Percentiles rank a stretch among this genome's conserved stretches.
These are phyloP conservation scores for Verbena officinalis DNA, from an alignment of 257 asterid species.

Conservation along the genomic window DNA sequence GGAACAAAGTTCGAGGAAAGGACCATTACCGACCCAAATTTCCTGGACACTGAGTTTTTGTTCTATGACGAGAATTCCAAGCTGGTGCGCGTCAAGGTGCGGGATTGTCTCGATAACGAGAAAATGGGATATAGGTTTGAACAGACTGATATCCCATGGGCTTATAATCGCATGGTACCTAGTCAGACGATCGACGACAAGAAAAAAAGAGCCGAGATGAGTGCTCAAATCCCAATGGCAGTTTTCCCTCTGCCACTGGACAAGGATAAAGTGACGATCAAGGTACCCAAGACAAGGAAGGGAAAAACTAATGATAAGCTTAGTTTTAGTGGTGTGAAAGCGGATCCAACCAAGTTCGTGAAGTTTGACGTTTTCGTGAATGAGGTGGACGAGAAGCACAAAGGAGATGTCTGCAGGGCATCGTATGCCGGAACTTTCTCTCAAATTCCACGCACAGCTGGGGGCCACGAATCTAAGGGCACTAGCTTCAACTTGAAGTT, in stretches of 20 bases:
- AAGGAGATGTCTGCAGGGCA: slow-evolving; percentile 1
- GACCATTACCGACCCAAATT: background rate
- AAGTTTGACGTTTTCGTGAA: slow-evolving; percentile 17
- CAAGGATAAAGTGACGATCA: slow-evolving; percentile 24
- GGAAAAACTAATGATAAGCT: slow-evolving; percentile 45
- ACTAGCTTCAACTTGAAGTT: too few relatives aligned
- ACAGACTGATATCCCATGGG: slow-evolving; percentile 4
- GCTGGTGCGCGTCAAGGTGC: background rate
- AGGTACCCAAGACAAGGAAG: slow-evolving; percentile 40
- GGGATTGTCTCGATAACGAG: background rate
- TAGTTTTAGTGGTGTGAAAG: slow-evolving; percentile 21
- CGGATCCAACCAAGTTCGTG: background rate
- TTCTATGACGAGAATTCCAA: background rate
- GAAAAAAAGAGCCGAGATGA: too few relatives aligned
- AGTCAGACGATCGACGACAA: slow-evolving; percentile 6
- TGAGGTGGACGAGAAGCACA: slow-evolving; percentile 67
- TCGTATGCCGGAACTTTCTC: slow-evolving; percentile 11
- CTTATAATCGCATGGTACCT: too few relatives aligned
- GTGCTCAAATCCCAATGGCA: too few relatives aligned
- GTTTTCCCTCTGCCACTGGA: slow-evolving; percentile 39
- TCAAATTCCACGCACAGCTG: slow-evolving; percentile 10
- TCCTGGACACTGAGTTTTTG: background rate
- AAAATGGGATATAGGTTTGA: slow-evolving; percentile 14
- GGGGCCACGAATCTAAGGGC: too few relatives aligned
- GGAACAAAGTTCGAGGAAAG: background rate